Base-by-base conservation (phyloP, 2,329 filamentous ascomycete species). In the Xylaria sp. region DNA sequence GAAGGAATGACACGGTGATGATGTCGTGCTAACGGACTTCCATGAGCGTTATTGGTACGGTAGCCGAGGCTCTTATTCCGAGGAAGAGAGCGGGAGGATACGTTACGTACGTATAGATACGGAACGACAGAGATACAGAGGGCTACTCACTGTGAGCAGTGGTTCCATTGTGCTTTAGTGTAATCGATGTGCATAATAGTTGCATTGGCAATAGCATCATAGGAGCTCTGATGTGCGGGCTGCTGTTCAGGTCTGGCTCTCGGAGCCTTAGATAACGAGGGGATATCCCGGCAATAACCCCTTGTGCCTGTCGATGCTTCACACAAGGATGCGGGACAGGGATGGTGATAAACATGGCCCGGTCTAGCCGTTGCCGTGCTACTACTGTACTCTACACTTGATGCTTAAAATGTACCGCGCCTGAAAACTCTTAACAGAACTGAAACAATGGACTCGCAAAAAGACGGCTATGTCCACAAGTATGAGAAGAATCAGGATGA, bases 91-190 rank as follows among this genome's bases (percentile, higher is more conserved):
- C 49, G 51, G 46, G 23, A 66, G 52, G 58, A 57, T 57, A 64
- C 55, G 61, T 64, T 66, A 66, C 61, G 25, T 60, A 60, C 35
- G 19, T 40, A 60, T 19, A 21, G 51, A 49, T 42, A 21, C 49
- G 19, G 19, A 53, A 50, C 21, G 21, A n/a, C n/a, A n/a, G n/a
- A n/a, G n/a, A n/a, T n/a, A n/a, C n/a, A n/a, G n/a, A n/a, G n/a
- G n/a, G n/a, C n/a, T n/a, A n/a, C n/a, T 23, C 14, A 37, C 4
- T 21, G 28, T 23, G 42, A 42, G 58, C 42, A 15, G 42, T 28
- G 25, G n/a, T n/a, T n/a, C n/a, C n/a, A 8, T 46, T 43, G 33
- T 35, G 40, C 19, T 31, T 31, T 31, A 31, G 50, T 43, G 50
- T 21, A 31, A 33, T 57, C 42, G 21, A 43, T 63, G 40, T 60